These are phyloP conservation scores for Hondaea fermentalgiana DNA, from an alignment of 108 stramenopile species.

Conservation along the genomic window DNA sequence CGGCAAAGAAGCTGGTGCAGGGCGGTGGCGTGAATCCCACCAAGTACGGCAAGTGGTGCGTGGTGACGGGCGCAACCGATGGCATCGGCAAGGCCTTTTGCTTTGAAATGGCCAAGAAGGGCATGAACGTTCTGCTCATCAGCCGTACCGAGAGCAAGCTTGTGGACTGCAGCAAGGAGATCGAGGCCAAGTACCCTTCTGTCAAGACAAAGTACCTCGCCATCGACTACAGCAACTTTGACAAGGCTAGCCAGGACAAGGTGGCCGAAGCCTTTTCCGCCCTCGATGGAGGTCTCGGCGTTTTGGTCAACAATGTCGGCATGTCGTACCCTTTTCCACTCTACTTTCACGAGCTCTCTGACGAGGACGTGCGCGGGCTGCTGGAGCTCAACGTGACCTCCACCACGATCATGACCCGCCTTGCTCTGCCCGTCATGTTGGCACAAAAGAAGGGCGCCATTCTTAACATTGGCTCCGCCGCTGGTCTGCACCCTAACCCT, in stretches of 20 bases:
- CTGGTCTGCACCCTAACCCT: slow-evolving; percentile 75
- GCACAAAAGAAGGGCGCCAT: slow-evolving; percentile 76
- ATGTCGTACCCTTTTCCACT: slow-evolving; percentile 87
- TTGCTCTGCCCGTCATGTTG: slow-evolving; percentile 85
- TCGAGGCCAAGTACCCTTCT: slow-evolving; percentile 57
- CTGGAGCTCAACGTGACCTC: slow-evolving; percentile 88
- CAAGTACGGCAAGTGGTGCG: slow-evolving; percentile 90
- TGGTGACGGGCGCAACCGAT: slow-evolving; percentile 96
- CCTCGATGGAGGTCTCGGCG: slow-evolving; percentile 54
- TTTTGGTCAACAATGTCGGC: slow-evolving; percentile 98
- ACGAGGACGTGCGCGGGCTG: slow-evolving; percentile 59
- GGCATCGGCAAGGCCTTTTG: slow-evolving; percentile 97
- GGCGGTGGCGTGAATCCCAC: slow-evolving; percentile 76
- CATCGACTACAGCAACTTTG: slow-evolving; percentile 89
- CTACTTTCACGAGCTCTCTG: slow-evolving; percentile 85
- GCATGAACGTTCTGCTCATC: slow-evolving; percentile 86
- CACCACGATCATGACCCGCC: slow-evolving; percentile 86
- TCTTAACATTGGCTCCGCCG: slow-evolving; percentile 86
- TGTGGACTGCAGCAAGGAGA: slow-evolving; percentile 74
- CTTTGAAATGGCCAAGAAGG: slow-evolving; percentile 81
- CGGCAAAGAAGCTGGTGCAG: slow-evolving; percentile 24
- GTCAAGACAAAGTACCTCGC: slow-evolving; percentile 69
- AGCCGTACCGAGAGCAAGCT: slow-evolving; percentile 89
- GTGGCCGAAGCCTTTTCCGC: slow-evolving; percentile 58
- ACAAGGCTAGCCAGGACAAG: slow-evolving; percentile 59